Evolutionary conservation across 441 rosid genomes (phyloP).

Genomic region (Erysimum pusillum): DNA sequence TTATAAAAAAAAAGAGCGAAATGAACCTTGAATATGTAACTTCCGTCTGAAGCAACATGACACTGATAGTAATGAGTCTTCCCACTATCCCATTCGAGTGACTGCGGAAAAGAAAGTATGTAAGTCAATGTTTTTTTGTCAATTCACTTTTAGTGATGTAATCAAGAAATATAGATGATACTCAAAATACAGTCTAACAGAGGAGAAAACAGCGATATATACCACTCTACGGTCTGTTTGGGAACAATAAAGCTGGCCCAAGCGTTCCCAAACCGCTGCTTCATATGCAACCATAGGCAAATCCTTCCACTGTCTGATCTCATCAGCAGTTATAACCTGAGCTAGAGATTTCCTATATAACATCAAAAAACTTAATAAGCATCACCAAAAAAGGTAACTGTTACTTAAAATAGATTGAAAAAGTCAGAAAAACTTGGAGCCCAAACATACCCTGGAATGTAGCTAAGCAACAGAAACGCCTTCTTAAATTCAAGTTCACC

Average conservation of each 20-base stretch:
- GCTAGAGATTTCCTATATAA: conserved; percentile 52
- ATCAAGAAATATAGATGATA: neutral
- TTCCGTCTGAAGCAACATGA: conserved; percentile 55
- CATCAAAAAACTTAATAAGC: too few relatives aligned
- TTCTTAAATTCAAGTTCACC: too few relatives aligned
- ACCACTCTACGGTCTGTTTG: conserved; percentile 59
- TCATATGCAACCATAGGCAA: conserved; percentile 66
- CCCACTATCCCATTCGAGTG: conserved; percentile 70
- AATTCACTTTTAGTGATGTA: too few relatives aligned
- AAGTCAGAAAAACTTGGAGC: too few relatives aligned
- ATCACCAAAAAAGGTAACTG: too few relatives aligned
- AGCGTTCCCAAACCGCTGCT: conserved; percentile 55
- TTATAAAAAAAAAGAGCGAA: too few relatives aligned
- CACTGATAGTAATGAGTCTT: conserved; percentile 65
- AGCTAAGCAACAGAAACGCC: too few relatives aligned
- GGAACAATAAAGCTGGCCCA: conserved; percentile 41
- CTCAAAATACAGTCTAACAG: neutral
- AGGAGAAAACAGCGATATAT: too few relatives aligned
- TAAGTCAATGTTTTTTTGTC: too few relatives aligned
- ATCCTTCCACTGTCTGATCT: conserved; percentile 53
- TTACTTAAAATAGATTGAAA: too few relatives aligned
- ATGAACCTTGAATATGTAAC: conserved; percentile 72
- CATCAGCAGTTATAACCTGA: conserved; percentile 49
- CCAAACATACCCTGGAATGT: too few relatives aligned
- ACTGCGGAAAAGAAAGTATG: too few relatives aligned